phyloP scores from a whole-genome alignment of 257 asterid genomes.

The Linderniella brevidens region DNA sequence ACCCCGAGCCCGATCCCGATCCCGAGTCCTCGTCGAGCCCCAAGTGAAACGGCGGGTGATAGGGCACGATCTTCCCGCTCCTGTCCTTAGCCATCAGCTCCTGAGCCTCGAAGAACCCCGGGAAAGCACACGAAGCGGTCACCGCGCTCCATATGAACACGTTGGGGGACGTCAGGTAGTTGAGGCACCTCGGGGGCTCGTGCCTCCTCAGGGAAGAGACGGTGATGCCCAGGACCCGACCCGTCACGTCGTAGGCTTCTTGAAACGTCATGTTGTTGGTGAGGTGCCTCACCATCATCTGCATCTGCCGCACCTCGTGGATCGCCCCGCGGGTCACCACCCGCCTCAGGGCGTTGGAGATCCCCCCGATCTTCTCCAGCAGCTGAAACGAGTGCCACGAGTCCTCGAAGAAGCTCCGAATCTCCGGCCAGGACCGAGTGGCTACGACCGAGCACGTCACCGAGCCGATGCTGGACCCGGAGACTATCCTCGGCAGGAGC shows the following conservation, averaged over 20 bases:
- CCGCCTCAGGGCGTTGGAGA: constrained; percentile 59
- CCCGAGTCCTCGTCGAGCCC: constrained; percentile 64
- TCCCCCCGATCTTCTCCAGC: constrained; percentile 77
- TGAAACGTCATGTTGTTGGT: constrained; percentile 88
- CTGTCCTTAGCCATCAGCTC: constrained; percentile 96
- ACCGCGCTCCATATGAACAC: constrained; percentile 99
- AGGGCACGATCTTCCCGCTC: constrained; percentile 83
- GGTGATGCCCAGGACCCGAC: constrained; percentile 73
- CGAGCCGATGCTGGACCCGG: constrained; percentile 94
- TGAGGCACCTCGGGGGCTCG: constrained; percentile 95
- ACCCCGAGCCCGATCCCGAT: constrained; percentile 32
- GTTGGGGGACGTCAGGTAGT: constrained; percentile 95
- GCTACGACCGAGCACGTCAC: constrained; percentile 81
- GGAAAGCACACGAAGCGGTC: constrained; percentile 94
- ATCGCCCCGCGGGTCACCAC: constrained; percentile 76
- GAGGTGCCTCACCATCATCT: constrained; percentile 59
- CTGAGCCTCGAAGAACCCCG: constrained; percentile 94
- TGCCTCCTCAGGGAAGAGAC: constrained; percentile 96
- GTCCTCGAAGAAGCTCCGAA: constrained; percentile 85
- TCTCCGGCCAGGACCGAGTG: constrained; percentile 93
- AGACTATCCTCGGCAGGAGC: constrained; percentile 78
- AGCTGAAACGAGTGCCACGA: constrained; percentile 77
- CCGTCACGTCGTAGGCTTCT: constrained; percentile 94
- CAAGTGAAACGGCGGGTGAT: constrained; percentile 89
- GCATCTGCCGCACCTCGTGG: constrained; percentile 84